Evolutionary conservation across 768 basidiomycete species (phyloP).

Genomic region (Lactifluus piperatus): DNA sequence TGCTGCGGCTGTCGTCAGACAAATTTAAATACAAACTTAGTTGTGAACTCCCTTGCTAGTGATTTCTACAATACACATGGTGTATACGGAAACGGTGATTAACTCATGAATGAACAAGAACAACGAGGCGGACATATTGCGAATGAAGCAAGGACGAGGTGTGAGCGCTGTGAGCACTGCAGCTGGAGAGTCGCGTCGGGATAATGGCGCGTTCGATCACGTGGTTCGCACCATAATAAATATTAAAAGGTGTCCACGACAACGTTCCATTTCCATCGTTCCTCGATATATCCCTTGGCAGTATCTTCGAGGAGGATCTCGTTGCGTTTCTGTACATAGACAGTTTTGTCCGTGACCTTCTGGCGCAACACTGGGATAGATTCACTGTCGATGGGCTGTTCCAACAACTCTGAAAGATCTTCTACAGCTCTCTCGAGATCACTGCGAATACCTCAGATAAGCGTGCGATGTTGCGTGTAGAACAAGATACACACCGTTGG

Average conservation of each 20-base stretch:
- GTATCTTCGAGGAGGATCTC: constrained; percentile 95
- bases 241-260: constrained; percentile 53
- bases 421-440: constrained; percentile 95
- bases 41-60: not conserved
- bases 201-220: not conserved
- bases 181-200: not conserved
- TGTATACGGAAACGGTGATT: not conserved
- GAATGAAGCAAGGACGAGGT: not conserved
- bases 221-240: constrained; percentile 2
- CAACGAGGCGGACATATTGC: constrained; percentile 1
- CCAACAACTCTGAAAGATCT: constrained; percentile 85
- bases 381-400: constrained; percentile 84
- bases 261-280: constrained; percentile 76
- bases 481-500: constrained; percentile 51
- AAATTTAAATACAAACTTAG: not conserved
- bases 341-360: constrained; percentile 94
- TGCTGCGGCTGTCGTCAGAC: not conserved
- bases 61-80: constrained; percentile 16
- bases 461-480: not conserved
- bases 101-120: not conserved
- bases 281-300: constrained; percentile 80
- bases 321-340: constrained; percentile 96
- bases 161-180: constrained; percentile 6
- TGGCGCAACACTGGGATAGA: constrained; percentile 74
- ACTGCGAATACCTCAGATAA: constrained; percentile 32